A percentile compares a stretch with the other conserved stretches of the same genome.
Evolutionary conservation across 2,329 filamentous ascomycete genomes (phyloP).

Genomic region (Penicillium thymicola): DNA sequence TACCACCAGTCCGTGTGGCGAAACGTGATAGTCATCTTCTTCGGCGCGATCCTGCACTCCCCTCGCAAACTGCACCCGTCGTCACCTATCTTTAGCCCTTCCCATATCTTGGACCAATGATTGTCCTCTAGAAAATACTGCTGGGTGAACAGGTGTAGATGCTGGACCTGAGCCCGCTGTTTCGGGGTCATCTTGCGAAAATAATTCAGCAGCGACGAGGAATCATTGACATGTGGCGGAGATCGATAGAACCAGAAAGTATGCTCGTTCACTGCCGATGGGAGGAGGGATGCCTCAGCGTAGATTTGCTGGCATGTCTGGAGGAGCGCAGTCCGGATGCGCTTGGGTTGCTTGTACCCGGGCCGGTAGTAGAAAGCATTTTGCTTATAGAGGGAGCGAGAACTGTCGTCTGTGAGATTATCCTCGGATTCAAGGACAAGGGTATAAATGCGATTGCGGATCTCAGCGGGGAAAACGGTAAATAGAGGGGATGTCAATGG

Average conservation of each 20-base stretch:
- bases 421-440: background rate
- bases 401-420: background rate
- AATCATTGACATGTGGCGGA: slow-evolving; percentile 17
- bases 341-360: slow-evolving; percentile 29
- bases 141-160: slow-evolving; percentile 27
- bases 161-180: slow-evolving; percentile 19
- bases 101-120: background rate
- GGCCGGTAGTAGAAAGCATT: slow-evolving; percentile 29
- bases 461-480: background rate
- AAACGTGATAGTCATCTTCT: slow-evolving; percentile 24
- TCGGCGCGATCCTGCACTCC: slow-evolving; percentile 13
- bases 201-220: slow-evolving; percentile 11
- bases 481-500: background rate
- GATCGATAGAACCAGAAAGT: slow-evolving; percentile 28
- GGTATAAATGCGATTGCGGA: background rate
- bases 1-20: slow-evolving; percentile 33
- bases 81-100: background rate
- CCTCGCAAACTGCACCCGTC: slow-evolving; percentile 9
- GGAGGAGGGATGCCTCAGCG: slow-evolving; percentile 37
- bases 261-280: slow-evolving; percentile 30
- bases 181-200: slow-evolving; percentile 19
- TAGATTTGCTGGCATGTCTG: slow-evolving; percentile 41
- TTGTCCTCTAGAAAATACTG: slow-evolving; percentile 22
- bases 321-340: slow-evolving; percentile 33
- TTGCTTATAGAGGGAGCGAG: slow-evolving; percentile 13